Evolutionary conservation across 75 land plant species (phyloP), one percentile per base, ranked within the genome.

Genomic region (Pinus albicaulis): DNA sequence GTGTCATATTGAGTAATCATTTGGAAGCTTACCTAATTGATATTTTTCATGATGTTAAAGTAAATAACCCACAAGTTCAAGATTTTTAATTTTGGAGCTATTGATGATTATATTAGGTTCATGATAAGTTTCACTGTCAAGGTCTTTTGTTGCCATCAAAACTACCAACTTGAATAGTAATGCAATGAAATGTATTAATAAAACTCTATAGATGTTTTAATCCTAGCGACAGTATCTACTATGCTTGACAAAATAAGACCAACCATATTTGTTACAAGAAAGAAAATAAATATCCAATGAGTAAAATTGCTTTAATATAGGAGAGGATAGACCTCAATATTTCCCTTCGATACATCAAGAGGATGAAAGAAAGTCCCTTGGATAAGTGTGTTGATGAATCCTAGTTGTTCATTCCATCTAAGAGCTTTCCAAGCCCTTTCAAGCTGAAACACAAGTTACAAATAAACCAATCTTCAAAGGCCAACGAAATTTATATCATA

Each of bases 361-460:
- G 84, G 55, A 20, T 82, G 58, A 52, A 90, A 89, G 23, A 82
- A 81, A 57, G 92, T 90, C 57, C 92, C 95, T n/a, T 83, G 86
- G 48, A 88, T 55, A 69, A 92, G 78, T 13, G 86, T 62, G 56
- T 12, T 55, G 23, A 87, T 59, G 6, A 95, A 63, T 19, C 80
- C 88, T 59, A 85, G 36, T 64, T 86, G 87, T 83, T 92, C 95
- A n/a, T 26, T 74, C 95, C 89, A 95, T 19, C 69, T 85, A 55
- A 95, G 77, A 63, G 95, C 79, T 62, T 73, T 81, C 98, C 98
- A 95, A 26, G 95, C 93, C 78, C 98, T 84, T 74, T 87, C 85
- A 75, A 95, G 86, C 98, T 95, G 80, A 55, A 81, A 76, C 16
- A 52, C 26, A 52, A 20, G 78, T 41, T 31, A 0, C 36, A 57